Evolutionary conservation across 139 green algal species (phyloP), one percentile per base, ranked within the genome.

Genomic region (Yamagishiella unicocca): DNA sequence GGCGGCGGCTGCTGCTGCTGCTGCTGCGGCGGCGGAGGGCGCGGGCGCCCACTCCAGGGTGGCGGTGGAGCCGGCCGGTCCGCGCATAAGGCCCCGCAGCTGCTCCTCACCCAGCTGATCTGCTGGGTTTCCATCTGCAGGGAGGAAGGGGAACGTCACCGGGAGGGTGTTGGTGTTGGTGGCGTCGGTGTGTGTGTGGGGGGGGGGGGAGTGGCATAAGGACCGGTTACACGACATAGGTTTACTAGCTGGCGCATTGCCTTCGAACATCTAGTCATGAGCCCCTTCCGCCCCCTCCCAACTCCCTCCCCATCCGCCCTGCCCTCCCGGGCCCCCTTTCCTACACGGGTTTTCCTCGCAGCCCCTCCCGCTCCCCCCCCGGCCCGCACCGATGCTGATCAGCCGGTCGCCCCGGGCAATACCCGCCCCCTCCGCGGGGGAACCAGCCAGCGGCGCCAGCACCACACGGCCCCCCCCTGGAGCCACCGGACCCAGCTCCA

Each of bases 341-440:
- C n/a, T n/a, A n/a, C n/a, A n/a, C n/a, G n/a, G n/a, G n/a, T n/a
- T n/a, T n/a, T n/a, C n/a, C n/a, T n/a, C n/a, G n/a, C n/a, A n/a
- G n/a, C n/a, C n/a, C n/a, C n/a, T n/a, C n/a, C n/a, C n/a, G n/a
- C n/a, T n/a, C n/a, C 50, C 74, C 43, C 45, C 45, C 37, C 8
- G n/a, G 31, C 35, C 50, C 70, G 46, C 64, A 89, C 88, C 83
- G 29, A 92, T 85, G 43, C 82, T 83, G 35, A 92, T 58, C 31
- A 92, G 68, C 3, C 68, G 61, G 89, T 92, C 89, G 2, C 89
- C 89, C 29, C 82, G 79, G 24, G 42, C 40, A 33, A 95, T 92
- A 40, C 93, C 93, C 9, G 89, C 92, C 50, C 86, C 89, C 81
- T 96, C 93, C 50, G 93, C 93, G 7, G 93, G 91, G 10, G 92